Evolutionary conservation across 192 early-diverging fungal genomes (phyloP), one percentile per base, ranked within the genome.

Genomic region (Paraglomus occultum): DNA sequence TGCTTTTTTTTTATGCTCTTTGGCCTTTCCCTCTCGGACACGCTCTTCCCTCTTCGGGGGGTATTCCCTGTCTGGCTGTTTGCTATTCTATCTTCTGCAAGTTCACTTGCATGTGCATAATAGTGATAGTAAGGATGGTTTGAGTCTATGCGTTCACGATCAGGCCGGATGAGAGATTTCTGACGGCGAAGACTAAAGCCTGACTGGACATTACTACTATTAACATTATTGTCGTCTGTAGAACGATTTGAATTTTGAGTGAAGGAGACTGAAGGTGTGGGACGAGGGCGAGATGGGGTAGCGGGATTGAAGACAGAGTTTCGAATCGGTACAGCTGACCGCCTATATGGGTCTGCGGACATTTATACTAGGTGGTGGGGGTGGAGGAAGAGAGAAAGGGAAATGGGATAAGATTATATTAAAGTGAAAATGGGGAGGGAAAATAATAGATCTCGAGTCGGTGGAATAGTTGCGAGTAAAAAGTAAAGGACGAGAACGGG

Each of bases 151-250:
- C 82, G 77, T 53, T 83, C 86, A 54, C 86, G 80, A 60, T 85
- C 88, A 20, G 90, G 88, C 7, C 88, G 83, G 17, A 87, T 83
- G 39, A 90, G 85, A 48, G 89, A 90, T 67, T 87, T 87, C 76
- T 83, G 78, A 17, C 90, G 79, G 14, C 77, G 66, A 23, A 76
- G 75, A 10, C 67, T 64, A 1, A 64, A 48, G 45, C 70, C 70
- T 2, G 72, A 55, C 51, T 51, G 15, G 51, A 18, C 51, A 51
- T 51, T 51, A 15, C 3, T 51, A 15, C 3, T 15, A 51, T 15
- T 17, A 2, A 18, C 15, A 18, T 18, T 18, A 2, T 18, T 18
- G 51, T 15, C 51, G 18, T 15, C 51, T 51, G 2, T 18, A 1
- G 15, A 15, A 15, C 18, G 51, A 17, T 18, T 51, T 18, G 15